A percentile compares a stretch with the other conserved stretches of the same genome.
Evolutionary conservation across 2,329 filamentous ascomycete genomes (phyloP).

Genomic region (Lachnellula occidentalis): DNA sequence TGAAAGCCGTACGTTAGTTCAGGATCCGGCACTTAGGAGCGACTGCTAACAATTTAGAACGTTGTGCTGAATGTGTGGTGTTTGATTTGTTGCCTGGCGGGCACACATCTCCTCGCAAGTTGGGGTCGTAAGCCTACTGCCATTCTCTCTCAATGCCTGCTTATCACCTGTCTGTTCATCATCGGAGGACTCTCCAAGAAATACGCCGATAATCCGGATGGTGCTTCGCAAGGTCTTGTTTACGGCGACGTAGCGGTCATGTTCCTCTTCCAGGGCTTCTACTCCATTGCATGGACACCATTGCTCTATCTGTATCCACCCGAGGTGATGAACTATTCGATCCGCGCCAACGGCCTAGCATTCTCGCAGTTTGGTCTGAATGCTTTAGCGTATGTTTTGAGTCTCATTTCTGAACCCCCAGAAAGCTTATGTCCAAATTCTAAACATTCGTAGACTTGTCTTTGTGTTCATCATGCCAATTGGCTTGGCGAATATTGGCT

Average conservation of each 20-base stretch:
- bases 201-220: slow-evolving; percentile 15
- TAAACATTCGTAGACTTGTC: slow-evolving; percentile 30
- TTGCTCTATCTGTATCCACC: slow-evolving; percentile 43
- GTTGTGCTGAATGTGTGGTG: slow-evolving; percentile 47
- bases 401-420: neutral
- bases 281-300: slow-evolving; percentile 45
- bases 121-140: slow-evolving; percentile 43
- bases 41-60: slow-evolving; percentile 29
- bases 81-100: slow-evolving; percentile 36
- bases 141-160: slow-evolving; percentile 34
- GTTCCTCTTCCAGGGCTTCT: slow-evolving; percentile 47
- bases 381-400: slow-evolving; percentile 21
- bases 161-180: slow-evolving; percentile 43
- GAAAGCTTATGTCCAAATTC: neutral
- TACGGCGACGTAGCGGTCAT: slow-evolving; percentile 44
- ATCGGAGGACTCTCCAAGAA: slow-evolving; percentile 45
- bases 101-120: slow-evolving; percentile 37
- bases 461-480: slow-evolving; percentile 40
- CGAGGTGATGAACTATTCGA: slow-evolving; percentile 44
- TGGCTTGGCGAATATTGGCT: slow-evolving; percentile 38
- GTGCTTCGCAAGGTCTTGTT: slow-evolving; percentile 22
- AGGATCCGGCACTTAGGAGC: neutral
- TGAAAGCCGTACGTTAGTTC: slow-evolving; percentile 33
- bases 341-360: slow-evolving; percentile 43
- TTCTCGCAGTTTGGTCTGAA: slow-evolving; percentile 32